Conservation (phyloP, 1,139 yeast genomes). For the Yamadazyma sp. region DNA sequence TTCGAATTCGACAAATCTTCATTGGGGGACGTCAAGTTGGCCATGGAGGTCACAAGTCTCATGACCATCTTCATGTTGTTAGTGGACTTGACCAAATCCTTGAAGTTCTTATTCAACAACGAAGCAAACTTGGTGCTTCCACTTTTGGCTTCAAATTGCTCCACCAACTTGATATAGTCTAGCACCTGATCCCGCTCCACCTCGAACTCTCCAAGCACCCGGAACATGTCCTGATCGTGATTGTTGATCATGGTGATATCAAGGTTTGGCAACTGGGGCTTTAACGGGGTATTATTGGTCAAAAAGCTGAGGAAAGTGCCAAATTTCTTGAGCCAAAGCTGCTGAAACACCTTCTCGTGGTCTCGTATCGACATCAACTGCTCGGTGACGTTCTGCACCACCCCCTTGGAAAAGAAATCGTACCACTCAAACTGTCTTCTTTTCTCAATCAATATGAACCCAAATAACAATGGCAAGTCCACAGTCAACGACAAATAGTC, state of each 20-base stretch:
- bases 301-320: constrained; percentile 45
- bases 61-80: constrained; percentile 40
- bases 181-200: constrained; percentile 44
- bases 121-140: constrained; percentile 29
- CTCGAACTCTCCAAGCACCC: constrained; percentile 22
- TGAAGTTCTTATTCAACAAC: constrained; percentile 47
- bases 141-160: constrained; percentile 21
- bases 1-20: constrained; percentile 18
- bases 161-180: constrained; percentile 32
- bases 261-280: constrained; percentile 33
- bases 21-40: constrained; percentile 29
- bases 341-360: constrained; percentile 57
- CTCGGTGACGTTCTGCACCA: constrained; percentile 55
- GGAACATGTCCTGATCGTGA: constrained; percentile 18
- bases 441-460: constrained; percentile 69
- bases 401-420: constrained; percentile 48
- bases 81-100: constrained; percentile 44
- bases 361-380: constrained; percentile 58
- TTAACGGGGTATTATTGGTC: constrained; percentile 15
- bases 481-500: constrained; percentile 54
- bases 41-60: constrained; percentile 33
- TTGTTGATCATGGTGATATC: constrained; percentile 39
- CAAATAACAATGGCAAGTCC: constrained; percentile 80
- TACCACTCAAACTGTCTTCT: constrained; percentile 72
- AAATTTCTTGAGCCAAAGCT: constrained; percentile 65